phyloP scores from a whole-genome alignment of 139 green algal species.

The Yamagishiella unicocca region DNA sequence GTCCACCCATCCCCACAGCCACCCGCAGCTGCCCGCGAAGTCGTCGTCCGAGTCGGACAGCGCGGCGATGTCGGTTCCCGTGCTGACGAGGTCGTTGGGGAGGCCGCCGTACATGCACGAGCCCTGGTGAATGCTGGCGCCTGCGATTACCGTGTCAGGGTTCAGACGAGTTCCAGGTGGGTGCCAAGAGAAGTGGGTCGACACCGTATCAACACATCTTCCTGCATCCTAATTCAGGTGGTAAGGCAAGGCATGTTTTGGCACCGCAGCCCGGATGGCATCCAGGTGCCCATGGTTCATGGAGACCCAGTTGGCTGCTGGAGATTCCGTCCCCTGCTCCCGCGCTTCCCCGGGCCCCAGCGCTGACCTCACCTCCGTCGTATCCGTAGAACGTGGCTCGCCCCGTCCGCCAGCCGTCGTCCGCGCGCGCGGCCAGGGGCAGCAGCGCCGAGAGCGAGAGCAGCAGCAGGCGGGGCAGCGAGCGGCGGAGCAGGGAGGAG shows the following conservation, averaged over 20 bases:
- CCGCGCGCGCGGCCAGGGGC: background rate
- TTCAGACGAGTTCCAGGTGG: too few species aligned
- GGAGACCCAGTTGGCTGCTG: too few species aligned
- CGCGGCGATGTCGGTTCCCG: constrained; percentile 56
- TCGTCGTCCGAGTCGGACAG: constrained; percentile 48
- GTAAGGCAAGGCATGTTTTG: too few species aligned
- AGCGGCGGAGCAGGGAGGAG: background rate
- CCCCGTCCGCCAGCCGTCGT: constrained; percentile 12
- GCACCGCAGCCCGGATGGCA: too few species aligned
- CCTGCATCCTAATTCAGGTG: too few species aligned
- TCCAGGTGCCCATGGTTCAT: too few species aligned
- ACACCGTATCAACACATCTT: too few species aligned
- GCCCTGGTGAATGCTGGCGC: constrained; percentile 38
- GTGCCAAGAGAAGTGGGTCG: too few species aligned
- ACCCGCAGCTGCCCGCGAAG: constrained; percentile 58
- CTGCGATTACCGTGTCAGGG: too few species aligned
- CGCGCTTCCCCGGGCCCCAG: too few species aligned
- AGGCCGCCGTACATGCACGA: constrained; percentile 42
- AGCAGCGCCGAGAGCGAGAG: constrained; percentile 6
- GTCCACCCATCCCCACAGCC: background rate
- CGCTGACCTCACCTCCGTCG: constrained; percentile 6
- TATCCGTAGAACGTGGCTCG: constrained; percentile 27
- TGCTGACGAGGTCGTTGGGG: constrained; percentile 41
- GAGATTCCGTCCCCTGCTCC: too few species aligned
- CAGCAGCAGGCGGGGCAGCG: background rate